Percentiles rank a stretch among this genome's conserved stretches.
Evolutionary conservation across 73 alveolate genomes (phyloP).

Genomic region (Paramecium sonneborni): DNA sequence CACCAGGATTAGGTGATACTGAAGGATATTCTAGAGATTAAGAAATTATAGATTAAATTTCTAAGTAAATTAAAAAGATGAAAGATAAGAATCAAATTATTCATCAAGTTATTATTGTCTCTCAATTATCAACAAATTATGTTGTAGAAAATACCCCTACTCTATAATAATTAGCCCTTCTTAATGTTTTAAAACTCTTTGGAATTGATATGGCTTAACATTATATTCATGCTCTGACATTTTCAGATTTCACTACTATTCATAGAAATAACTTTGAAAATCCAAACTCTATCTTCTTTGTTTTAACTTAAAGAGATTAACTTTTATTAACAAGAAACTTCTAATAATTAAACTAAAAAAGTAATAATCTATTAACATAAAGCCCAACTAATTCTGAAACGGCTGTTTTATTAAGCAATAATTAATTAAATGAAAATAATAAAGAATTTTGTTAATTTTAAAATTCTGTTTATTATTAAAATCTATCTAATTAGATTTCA

Average conservation of each 20-base stretch:
- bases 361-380: neutral
- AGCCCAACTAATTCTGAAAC: neutral
- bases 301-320: neutral
- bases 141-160: neutral
- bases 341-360: neutral
- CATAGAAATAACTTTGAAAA: neutral
- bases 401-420: neutral
- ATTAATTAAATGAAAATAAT: neutral
- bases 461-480: neutral
- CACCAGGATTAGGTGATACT: conserved; percentile 45
- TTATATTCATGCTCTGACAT: neutral
- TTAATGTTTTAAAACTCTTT: neutral
- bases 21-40: neutral
- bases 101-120: neutral
- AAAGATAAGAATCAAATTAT: neutral
- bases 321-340: neutral
- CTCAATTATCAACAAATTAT: neutral
- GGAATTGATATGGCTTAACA: neutral
- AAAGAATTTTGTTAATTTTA: neutral
- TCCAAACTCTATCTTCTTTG: neutral
- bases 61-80: neutral
- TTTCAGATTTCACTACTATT: neutral
- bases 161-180: neutral
- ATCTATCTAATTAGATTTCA: neutral
- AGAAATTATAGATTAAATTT: neutral